Conservation (phyloP, 2,329 filamentous ascomycete genomes). For the Purpureocillium takamizusanense region DNA sequence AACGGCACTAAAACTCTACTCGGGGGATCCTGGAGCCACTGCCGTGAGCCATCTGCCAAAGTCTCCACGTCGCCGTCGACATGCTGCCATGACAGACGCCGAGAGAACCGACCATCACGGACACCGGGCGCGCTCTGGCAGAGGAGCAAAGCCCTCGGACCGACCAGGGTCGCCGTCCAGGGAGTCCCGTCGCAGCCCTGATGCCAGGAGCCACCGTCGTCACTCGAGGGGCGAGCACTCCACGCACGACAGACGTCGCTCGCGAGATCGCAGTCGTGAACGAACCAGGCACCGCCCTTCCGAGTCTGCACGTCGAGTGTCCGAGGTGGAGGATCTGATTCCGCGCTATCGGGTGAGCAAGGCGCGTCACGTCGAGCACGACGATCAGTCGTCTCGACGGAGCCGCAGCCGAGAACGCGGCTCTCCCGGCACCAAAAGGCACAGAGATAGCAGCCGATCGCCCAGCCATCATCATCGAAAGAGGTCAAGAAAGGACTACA, state of each 20-base stretch:
- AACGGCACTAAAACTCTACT: conserved; percentile 29
- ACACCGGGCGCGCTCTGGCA: conserved; percentile 26
- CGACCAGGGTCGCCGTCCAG: conserved; percentile 22
- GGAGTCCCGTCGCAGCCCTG: conserved; percentile 18
- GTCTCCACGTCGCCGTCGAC: conserved; percentile 24
- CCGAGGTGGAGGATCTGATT: conserved; percentile 26
- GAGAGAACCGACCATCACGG: conserved; percentile 25
- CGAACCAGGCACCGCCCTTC: conserved; percentile 16
- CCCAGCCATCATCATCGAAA: conserved; percentile 28
- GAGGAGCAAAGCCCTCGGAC: conserved; percentile 22
- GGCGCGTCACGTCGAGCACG: conserved; percentile 18
- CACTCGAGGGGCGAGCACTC: conserved; percentile 22
- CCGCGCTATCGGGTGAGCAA: conserved; percentile 25
- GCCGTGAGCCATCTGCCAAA: conserved; percentile 19
- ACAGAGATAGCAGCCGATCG: conserved; percentile 32
- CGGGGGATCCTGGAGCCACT: conserved; percentile 15
- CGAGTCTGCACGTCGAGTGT: conserved; percentile 15
- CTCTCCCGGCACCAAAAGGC: conserved; percentile 28
- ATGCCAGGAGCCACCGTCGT: conserved; percentile 20
- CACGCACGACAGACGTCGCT: conserved; percentile 25
- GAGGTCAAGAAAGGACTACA: conserved; percentile 25
- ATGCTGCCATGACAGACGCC: conserved; percentile 33
- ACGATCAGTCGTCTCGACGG: conserved; percentile 21
- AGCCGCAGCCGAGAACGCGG: conserved; percentile 25
- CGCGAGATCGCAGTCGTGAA: conserved; percentile 28